Base-by-base conservation (phyloP, 2,329 filamentous ascomycete genomes). In the Corynespora cassiicola region DNA sequence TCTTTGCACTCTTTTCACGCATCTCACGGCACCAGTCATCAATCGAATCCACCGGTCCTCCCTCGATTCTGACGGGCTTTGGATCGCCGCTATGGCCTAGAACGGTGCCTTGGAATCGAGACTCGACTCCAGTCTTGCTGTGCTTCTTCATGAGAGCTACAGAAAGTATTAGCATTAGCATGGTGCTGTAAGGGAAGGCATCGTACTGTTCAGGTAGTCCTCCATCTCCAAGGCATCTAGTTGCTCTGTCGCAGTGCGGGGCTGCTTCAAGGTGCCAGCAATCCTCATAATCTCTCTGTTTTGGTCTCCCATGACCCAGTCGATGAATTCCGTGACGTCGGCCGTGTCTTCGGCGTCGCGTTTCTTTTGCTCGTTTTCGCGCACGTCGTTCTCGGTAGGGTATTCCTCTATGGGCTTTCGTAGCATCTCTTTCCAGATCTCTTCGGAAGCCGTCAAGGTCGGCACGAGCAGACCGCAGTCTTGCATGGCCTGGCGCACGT, bases 121-220 rank as follows among this genome's bases (percentile, higher is more conserved):
- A 85, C 60, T 95, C 90, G 58, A 95, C 90, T 47, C 87, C 88
- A 1, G 87, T 88, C 56, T 94, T 95, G 71, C 86, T 90, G 67
- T 95, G 88, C 63, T 95, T 96, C 71, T 91, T 94, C 70, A 95
- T 96, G 26, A 97, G 74, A 4, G 84, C 87, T 88, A 50, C 11
- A 32, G 17, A 22, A 12, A 17, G 19, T 17, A 45, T 56, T 37
- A 58, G 45, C 22, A 31, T 61, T 36, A 58, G 35, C 17, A 10
- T 6, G 14, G 16, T 25, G 11, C 12, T n/a, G 12, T 10, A 7
- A 12, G 5, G 12, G 1, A 18, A n/a, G 5, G 15, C 2, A 10
- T 48, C 66, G 37, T 56, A 71, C 68, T 66, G 14, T 68, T 74
- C 34, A 77, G 45, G 43, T 75, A 76, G 43, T 77, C 75, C 50